These are phyloP conservation scores for Sporothrix pseudoabietina DNA, from an alignment of 2,329 filamentous ascomycete species.

Conservation along the genomic window DNA sequence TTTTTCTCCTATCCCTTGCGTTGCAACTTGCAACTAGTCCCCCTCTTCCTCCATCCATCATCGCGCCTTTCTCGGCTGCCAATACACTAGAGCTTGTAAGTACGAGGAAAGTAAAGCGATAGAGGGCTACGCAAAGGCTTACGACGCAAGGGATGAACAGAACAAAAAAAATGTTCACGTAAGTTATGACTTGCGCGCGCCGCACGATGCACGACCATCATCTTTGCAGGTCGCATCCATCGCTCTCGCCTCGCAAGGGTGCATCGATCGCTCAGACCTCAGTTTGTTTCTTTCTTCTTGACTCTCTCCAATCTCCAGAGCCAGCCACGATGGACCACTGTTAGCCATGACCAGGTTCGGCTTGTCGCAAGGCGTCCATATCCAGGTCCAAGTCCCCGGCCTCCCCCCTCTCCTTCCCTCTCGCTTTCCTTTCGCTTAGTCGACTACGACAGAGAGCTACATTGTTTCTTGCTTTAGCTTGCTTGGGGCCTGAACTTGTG, in stretches of 20 bases:
- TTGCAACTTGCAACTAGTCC: neutral
- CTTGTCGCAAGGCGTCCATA: neutral
- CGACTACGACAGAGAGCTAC: neutral
- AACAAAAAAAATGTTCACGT: neutral
- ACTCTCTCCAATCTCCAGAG: neutral
- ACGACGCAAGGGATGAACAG: conserved; percentile 1
- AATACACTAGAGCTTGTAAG: neutral
- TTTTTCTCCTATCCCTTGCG: conserved; percentile 17
- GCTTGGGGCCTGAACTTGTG: conserved; percentile 2
- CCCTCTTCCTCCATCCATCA: neutral
- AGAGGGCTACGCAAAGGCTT: neutral
- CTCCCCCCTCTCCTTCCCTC: neutral
- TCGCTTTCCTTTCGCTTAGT: neutral
- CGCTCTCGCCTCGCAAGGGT: neutral
- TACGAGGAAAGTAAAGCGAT: too few relatives aligned
- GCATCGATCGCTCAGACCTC: neutral
- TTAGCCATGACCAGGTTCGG: neutral
- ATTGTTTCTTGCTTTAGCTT: neutral
- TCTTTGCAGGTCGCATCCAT: neutral
- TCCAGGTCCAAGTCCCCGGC: neutral
- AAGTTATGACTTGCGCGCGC: neutral
- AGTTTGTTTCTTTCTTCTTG: neutral
- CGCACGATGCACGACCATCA: neutral
- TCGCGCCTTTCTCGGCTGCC: conserved; percentile 3
- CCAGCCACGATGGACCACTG: neutral